These are phyloP conservation scores for Pseudogymnoascus sp. DNA, from an alignment of 2,329 filamentous ascomycete genomes.

Conservation along the genomic window DNA sequence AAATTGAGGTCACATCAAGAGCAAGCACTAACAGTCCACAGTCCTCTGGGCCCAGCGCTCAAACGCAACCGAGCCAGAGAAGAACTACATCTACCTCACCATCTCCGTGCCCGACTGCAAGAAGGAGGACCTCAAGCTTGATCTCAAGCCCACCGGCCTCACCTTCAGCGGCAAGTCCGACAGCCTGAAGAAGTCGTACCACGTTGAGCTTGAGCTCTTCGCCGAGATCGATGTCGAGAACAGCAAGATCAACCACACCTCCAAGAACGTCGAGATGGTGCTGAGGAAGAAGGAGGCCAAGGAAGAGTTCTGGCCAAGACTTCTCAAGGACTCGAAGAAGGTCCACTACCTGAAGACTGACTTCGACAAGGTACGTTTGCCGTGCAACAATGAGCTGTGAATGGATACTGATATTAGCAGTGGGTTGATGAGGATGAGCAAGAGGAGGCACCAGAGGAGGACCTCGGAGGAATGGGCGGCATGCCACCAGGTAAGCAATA, in stretches of 20 bases:
- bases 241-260: conserved; percentile 80
- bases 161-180: conserved; percentile 75
- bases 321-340: conserved; percentile 85
- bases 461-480: conserved; percentile 61
- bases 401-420: conserved; percentile 1
- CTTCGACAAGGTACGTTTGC: conserved; percentile 73
- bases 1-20: not conserved
- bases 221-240: conserved; percentile 79
- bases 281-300: conserved; percentile 95
- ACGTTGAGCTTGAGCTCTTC: conserved; percentile 79
- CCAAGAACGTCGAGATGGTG: conserved; percentile 80
- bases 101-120: conserved; percentile 82
- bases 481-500: conserved; percentile 44
- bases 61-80: conserved; percentile 64
- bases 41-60: conserved; percentile 99
- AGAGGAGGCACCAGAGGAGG: conserved; percentile 77
- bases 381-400: not conserved
- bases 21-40: conserved; percentile 31
- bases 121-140: conserved; percentile 66
- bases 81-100: conserved; percentile 93
- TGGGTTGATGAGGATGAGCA: conserved; percentile 61
- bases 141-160: conserved; percentile 68
- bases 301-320: conserved; percentile 89
- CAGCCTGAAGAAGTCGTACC: conserved; percentile 78
- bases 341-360: conserved; percentile 96